Percentiles rank a stretch among this genome's conserved stretches.
Evolutionary conservation across 495 filamentous ascomycete species (phyloP).

Genomic region (Emericellopsis terricola): DNA sequence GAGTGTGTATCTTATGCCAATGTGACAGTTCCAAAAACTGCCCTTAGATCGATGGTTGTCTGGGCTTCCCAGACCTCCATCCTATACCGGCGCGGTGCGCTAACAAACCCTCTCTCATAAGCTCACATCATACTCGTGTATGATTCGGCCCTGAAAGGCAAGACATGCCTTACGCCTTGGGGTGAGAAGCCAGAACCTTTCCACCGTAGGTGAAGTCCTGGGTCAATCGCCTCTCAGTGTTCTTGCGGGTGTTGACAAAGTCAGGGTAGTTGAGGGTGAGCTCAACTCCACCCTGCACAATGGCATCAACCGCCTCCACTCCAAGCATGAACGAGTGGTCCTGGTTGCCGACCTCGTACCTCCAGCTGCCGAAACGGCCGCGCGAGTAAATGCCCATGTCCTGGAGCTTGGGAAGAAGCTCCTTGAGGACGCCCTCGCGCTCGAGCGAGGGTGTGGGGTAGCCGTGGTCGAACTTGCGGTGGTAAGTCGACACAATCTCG

Average conservation of each 20-base stretch:
- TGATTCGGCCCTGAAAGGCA: no score
- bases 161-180: slow-evolving; percentile 15
- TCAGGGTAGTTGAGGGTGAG: slow-evolving; percentile 97
- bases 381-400: slow-evolving; percentile 84
- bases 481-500: slow-evolving; percentile 97
- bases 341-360: slow-evolving; percentile 90
- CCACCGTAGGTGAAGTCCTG: slow-evolving; percentile 34
- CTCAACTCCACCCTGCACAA: slow-evolving; percentile 87
- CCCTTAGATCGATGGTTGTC: no score
- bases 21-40: no score
- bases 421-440: slow-evolving; percentile 82
- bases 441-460: slow-evolving; percentile 93
- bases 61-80: no score
- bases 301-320: slow-evolving; percentile 90
- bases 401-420: slow-evolving; percentile 85
- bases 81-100: no score
- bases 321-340: slow-evolving; percentile 98
- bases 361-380: slow-evolving; percentile 95
- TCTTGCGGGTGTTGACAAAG: slow-evolving; percentile 85
- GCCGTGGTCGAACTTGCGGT: slow-evolving; percentile 96
- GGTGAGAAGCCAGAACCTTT: slow-evolving; percentile 17
- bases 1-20: no score
- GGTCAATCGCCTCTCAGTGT: slow-evolving; percentile 72
- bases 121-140: no score
- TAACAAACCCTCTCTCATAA: no score